These are phyloP conservation scores for Daphne laureola DNA, from an alignment of 441 rosid species.

Conservation along the genomic window DNA sequence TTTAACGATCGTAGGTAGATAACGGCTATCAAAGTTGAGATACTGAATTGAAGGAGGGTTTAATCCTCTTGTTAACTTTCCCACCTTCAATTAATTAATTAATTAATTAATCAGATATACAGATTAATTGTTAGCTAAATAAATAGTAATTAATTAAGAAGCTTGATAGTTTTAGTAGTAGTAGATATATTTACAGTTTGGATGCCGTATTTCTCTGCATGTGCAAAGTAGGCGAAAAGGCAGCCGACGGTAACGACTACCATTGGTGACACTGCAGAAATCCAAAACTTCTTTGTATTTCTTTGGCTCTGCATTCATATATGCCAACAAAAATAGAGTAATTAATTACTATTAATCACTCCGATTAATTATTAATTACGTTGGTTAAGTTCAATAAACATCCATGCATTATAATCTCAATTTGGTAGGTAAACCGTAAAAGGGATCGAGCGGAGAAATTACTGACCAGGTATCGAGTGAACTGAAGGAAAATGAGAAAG, in stretches of 20 bases:
- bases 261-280: constrained; percentile 85
- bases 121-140: no score
- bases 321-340: constrained; percentile 5
- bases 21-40: constrained; percentile 49
- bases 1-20: constrained; percentile 40
- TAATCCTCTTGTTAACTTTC: constrained; percentile 60
- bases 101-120: not conserved
- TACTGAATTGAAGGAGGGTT: constrained; percentile 56
- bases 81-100: constrained; percentile 39
- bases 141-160: no score
- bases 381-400: no score
- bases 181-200: constrained; percentile 37
- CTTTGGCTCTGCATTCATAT: constrained; percentile 53
- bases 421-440: not conserved
- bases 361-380: not conserved
- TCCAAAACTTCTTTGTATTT: constrained; percentile 81
- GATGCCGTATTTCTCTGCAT: constrained; percentile 54
- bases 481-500: constrained; percentile 60
- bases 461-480: constrained; percentile 60
- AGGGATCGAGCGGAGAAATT: constrained; percentile 10
- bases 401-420: not conserved
- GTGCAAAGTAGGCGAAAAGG: constrained; percentile 48
- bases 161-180: no score
- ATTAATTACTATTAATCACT: no score
- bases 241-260: constrained; percentile 61